Evolutionary conservation across 352 stramenopile species (phyloP).

Genomic region (Pythium phragmiticola): DNA sequence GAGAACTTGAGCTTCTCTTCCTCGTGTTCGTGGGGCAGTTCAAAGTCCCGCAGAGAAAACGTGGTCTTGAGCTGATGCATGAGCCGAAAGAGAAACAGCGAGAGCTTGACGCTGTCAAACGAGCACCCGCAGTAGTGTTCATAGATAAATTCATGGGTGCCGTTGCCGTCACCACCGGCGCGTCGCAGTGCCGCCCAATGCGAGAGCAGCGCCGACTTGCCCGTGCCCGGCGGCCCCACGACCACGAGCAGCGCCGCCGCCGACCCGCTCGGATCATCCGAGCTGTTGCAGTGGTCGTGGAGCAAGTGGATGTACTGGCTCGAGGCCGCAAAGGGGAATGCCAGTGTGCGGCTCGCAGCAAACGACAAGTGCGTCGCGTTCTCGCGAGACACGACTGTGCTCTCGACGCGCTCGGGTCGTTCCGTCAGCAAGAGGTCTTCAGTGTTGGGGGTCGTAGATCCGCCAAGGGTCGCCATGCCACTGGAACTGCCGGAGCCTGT

Average conservation of each 20-base stretch:
- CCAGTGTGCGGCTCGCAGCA: slow-evolving; percentile 62
- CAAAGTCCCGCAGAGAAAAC: slow-evolving; percentile 74
- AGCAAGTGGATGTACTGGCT: slow-evolving; percentile 65
- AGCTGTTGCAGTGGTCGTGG: slow-evolving; percentile 68
- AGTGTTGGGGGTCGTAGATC: not conserved
- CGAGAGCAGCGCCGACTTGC: slow-evolving; percentile 75
- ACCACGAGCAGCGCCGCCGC: slow-evolving; percentile 55
- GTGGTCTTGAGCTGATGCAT: slow-evolving; percentile 78
- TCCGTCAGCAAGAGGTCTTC: slow-evolving; percentile 19
- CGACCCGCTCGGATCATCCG: slow-evolving; percentile 13
- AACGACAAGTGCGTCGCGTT: slow-evolving; percentile 74
- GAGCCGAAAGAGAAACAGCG: slow-evolving; percentile 78
- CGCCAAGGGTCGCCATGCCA: not conserved
- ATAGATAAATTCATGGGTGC: slow-evolving; percentile 66
- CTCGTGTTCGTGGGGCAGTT: slow-evolving; percentile 74
- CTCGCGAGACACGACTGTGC: slow-evolving; percentile 68
- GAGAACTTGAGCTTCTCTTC: slow-evolving; percentile 89
- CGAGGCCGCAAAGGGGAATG: slow-evolving; percentile 65
- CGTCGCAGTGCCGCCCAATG: slow-evolving; percentile 66
- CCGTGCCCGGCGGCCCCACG: slow-evolving; percentile 57
- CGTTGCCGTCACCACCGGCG: slow-evolving; percentile 18
- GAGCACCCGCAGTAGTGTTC: slow-evolving; percentile 81
- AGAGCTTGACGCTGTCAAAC: slow-evolving; percentile 83
- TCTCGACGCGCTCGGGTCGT: slow-evolving; percentile 47
- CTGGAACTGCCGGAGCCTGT: not conserved